These are phyloP conservation scores for Acanthamoeba castellanii DNA, from an alignment of 208 protist species.

Conservation along the genomic window DNA sequence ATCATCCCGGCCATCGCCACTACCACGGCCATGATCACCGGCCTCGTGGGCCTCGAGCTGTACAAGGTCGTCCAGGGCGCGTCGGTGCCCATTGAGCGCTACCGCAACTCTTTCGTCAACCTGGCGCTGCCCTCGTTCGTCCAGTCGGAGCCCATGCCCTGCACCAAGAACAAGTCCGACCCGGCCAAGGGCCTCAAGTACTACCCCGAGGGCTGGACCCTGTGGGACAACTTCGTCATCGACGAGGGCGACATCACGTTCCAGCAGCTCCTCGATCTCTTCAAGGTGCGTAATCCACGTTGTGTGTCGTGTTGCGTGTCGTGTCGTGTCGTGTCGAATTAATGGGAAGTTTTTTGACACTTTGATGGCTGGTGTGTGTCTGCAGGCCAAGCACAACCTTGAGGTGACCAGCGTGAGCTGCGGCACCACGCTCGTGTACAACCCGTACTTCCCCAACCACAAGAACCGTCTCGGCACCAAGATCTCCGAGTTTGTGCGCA, in stretches of 20 bases:
- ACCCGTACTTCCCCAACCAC: conserved; percentile 80
- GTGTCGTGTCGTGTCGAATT: too few relatives aligned
- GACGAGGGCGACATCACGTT: conserved; percentile 96
- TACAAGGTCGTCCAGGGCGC: conserved; percentile 94
- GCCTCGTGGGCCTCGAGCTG: conserved; percentile 97
- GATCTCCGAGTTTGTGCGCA: conserved; percentile 66
- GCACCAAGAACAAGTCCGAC: conserved; percentile 84
- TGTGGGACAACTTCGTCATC: conserved; percentile 98
- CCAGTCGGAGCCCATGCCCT: conserved; percentile 96
- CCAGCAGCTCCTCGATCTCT: conserved; percentile 93
- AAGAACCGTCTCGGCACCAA: conserved; percentile 61
- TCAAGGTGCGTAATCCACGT: conserved; percentile 83
- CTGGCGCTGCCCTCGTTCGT: conserved; percentile 97
- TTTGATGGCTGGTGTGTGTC: neutral
- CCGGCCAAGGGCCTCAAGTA: conserved; percentile 68
- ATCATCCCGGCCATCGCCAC: conserved; percentile 99
- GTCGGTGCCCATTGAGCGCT: conserved; percentile 40
- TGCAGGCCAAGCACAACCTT: conserved; percentile 79
- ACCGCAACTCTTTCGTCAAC: conserved; percentile 97
- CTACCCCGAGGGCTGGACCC: conserved; percentile 91
- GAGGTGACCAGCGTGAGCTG: conserved; percentile 88
- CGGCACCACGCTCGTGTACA: conserved; percentile 87
- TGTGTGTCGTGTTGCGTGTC: neutral
- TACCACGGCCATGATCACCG: conserved; percentile 99
- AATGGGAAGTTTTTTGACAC: too few relatives aligned